Evolutionary conservation across 1,139 yeast species (phyloP).

Genomic region (Blastobotrys persicus): DNA sequence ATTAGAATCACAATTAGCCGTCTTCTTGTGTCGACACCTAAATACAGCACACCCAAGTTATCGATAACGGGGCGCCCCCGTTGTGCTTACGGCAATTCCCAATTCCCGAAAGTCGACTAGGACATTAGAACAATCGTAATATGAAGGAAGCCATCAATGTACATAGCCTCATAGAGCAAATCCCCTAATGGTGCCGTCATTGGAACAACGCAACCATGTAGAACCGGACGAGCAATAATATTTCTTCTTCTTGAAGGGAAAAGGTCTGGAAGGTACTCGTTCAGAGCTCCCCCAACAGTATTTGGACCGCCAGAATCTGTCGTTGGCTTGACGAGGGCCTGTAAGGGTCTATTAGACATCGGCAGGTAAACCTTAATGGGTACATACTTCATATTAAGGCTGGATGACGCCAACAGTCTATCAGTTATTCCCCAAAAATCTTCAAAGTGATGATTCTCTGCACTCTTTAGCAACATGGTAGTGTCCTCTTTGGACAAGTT

Average conservation of each 20-base stretch:
- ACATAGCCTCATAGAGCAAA: conserved; percentile 53
- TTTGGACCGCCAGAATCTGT: conserved; percentile 21
- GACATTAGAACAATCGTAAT: conserved; percentile 45
- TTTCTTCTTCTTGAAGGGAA: conserved; percentile 40
- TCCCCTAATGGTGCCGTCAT: conserved; percentile 48
- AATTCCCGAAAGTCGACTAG: conserved; percentile 25
- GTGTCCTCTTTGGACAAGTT: conserved; percentile 62
- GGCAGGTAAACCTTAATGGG: conserved; percentile 64
- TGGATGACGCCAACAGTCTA: conserved; percentile 40
- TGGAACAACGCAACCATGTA: conserved; percentile 65
- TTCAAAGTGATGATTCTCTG: conserved; percentile 36
- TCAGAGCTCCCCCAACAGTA: conserved; percentile 46
- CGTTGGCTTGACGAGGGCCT: conserved; percentile 45
- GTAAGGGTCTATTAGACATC: conserved; percentile 47
- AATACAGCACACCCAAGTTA: too few species aligned
- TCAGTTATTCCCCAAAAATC: conserved; percentile 41
- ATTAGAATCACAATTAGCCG: too few species aligned
- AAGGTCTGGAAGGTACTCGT: conserved; percentile 45
- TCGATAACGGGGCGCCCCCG: too few species aligned
- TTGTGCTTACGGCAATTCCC: too few species aligned
- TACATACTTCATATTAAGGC: conserved; percentile 39
- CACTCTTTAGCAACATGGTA: conserved; percentile 53
- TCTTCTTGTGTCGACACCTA: too few species aligned
- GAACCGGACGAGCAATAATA: conserved; percentile 45
- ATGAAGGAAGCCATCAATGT: conserved; percentile 78